Evolutionary conservation across 164 flowering plant genomes (phyloP).

Genomic region (Vitis labrusca): DNA sequence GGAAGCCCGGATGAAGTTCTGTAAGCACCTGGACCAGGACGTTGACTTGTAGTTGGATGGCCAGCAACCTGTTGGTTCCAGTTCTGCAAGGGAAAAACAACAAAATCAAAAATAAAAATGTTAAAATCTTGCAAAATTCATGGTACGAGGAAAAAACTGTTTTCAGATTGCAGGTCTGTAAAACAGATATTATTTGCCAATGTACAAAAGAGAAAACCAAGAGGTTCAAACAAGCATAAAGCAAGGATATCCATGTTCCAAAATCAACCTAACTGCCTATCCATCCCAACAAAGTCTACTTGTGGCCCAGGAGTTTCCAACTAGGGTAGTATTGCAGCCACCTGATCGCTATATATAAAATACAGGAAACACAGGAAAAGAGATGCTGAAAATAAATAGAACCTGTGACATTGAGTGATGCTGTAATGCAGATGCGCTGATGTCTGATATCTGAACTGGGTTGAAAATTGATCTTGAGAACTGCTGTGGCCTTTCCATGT

Average conservation of each 20-base stretch:
- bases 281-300: too few species aligned
- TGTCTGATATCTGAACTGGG: slow-evolving; percentile 21
- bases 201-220: too few species aligned
- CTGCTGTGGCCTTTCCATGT: slow-evolving; percentile 43
- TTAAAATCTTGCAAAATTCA: too few species aligned
- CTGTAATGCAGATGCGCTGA: slow-evolving; percentile 26
- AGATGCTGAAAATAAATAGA: not conserved
- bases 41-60: slow-evolving; percentile 23
- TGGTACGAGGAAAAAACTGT: too few species aligned
- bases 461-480: slow-evolving; percentile 16
- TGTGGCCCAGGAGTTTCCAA: too few species aligned
- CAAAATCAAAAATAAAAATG: not conserved
- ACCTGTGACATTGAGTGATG: slow-evolving; percentile 38
- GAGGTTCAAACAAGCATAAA: too few species aligned
- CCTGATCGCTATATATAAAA: not conserved
- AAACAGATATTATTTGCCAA: too few species aligned
- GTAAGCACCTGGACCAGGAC: slow-evolving; percentile 18
- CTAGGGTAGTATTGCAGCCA: too few species aligned
- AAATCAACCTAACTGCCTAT: too few species aligned
- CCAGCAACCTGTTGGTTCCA: slow-evolving; percentile 30
- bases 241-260: too few species aligned
- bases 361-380: not conserved
- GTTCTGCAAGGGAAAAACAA: slow-evolving; percentile 8
- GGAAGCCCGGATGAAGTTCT: slow-evolving; percentile 20
- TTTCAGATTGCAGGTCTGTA: too few species aligned